Evolutionary conservation across 2,329 filamentous ascomycete species (phyloP).

Genomic region (Exophiala viscosa): DNA sequence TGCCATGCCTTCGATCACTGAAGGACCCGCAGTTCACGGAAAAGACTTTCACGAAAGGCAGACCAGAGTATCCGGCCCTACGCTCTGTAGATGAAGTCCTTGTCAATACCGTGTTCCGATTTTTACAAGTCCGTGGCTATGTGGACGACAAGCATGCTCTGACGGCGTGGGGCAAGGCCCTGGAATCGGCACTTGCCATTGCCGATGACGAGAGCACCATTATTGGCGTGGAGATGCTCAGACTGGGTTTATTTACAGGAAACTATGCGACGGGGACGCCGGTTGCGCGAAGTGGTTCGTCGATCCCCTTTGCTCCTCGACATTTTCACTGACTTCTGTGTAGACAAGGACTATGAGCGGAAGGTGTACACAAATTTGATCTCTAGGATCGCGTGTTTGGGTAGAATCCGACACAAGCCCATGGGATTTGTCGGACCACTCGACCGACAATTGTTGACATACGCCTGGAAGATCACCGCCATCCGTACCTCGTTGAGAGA

Average conservation of each 20-base stretch:
- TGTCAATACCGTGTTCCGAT: slow-evolving; percentile 78
- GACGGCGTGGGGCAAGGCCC: slow-evolving; percentile 77
- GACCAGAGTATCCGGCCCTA: slow-evolving; percentile 22
- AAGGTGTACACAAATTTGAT: slow-evolving; percentile 68
- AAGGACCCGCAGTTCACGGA: slow-evolving; percentile 66
- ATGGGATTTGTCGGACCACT: slow-evolving; percentile 94
- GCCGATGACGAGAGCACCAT: slow-evolving; percentile 73
- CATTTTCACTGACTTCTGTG: slow-evolving; percentile 33
- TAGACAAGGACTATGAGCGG: slow-evolving; percentile 61
- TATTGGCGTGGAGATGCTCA: slow-evolving; percentile 79
- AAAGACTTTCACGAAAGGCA: slow-evolving; percentile 55
- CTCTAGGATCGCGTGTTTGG: slow-evolving; percentile 78
- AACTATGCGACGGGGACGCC: slow-evolving; percentile 53
- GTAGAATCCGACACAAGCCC: slow-evolving; percentile 74
- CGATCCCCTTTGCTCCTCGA: background rate
- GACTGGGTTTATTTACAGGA: slow-evolving; percentile 71
- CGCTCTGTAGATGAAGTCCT: slow-evolving; percentile 68
- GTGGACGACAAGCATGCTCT: slow-evolving; percentile 73
- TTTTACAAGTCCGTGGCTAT: slow-evolving; percentile 85
- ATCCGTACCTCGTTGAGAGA: slow-evolving; percentile 78
- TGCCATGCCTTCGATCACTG: slow-evolving; percentile 56
- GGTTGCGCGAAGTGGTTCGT: slow-evolving; percentile 17
- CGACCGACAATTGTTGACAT: slow-evolving; percentile 82
- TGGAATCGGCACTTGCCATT: slow-evolving; percentile 65
- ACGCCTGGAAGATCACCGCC: slow-evolving; percentile 75